A percentile compares a stretch with the other conserved stretches of the same genome.
phyloP scores from a whole-genome alignment of 2,329 filamentous ascomycete genomes.

The Microdochium trichocladiopsis region DNA sequence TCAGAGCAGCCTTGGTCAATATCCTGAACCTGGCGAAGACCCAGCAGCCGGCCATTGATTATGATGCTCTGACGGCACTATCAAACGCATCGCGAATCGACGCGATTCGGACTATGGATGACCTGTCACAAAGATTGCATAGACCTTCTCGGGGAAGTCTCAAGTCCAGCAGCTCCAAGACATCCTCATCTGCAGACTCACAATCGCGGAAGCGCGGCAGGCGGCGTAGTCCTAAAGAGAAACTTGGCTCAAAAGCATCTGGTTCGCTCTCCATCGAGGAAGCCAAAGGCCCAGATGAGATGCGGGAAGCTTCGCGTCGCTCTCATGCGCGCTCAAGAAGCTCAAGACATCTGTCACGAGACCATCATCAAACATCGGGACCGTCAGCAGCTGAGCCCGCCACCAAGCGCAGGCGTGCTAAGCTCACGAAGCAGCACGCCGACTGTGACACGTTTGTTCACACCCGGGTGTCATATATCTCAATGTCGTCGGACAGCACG shows the following conservation, averaged over 20 bases:
- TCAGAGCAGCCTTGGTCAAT: slow-evolving; percentile 19
- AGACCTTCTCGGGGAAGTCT: slow-evolving; percentile 1
- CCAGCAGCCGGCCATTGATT: slow-evolving; percentile 30
- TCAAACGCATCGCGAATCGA: slow-evolving; percentile 40
- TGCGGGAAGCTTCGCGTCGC: not conserved
- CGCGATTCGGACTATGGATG: slow-evolving; percentile 39
- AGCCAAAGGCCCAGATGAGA: not conserved
- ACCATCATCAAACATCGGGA: not conserved
- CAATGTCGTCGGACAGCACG: slow-evolving; percentile 34
- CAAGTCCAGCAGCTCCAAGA: slow-evolving; percentile 1
- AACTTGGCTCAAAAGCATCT: not conserved
- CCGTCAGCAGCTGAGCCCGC: not conserved
- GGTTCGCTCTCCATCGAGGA: not conserved
- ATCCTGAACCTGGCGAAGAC: slow-evolving; percentile 27
- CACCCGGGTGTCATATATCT: slow-evolving; percentile 21
- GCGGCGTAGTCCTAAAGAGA: not conserved
- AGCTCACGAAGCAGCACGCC: not conserved
- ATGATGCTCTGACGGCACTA: slow-evolving; percentile 36
- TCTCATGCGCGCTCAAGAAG: not conserved
- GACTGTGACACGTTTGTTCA: not conserved
- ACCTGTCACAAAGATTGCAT: slow-evolving; percentile 29
- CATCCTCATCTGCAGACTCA: slow-evolving; percentile 1
- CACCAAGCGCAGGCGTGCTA: not conserved
- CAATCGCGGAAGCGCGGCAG: not conserved
- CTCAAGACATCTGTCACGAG: not conserved